Evolutionary conservation across 2,329 filamentous ascomycete genomes (phyloP), one percentile per base, ranked within the genome.

Genomic region (Stylonectria norvegica): DNA sequence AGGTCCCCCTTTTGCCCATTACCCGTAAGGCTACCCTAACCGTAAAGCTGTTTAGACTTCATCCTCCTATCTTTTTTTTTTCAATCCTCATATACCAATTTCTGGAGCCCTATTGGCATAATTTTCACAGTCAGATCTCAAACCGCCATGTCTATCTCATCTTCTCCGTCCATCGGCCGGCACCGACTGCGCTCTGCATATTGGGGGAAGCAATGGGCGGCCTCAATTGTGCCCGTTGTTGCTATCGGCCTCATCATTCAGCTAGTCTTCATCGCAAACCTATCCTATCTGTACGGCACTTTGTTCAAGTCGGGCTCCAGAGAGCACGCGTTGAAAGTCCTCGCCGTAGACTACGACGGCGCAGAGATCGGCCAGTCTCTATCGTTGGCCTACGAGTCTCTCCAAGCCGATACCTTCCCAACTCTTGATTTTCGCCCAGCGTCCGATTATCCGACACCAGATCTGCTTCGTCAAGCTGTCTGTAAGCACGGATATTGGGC

Each of bases 191-290:
- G n/a, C n/a, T n/a, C n/a, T n/a, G n/a, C n/a, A n/a, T n/a, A n/a
- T n/a, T n/a, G n/a, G n/a, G n/a, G n/a, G n/a, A n/a, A n/a, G n/a
- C n/a, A n/a, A n/a, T n/a, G n/a, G n/a, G n/a, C n/a, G n/a, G n/a
- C n/a, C n/a, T n/a, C 25, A 38, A 35, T 11, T 43, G 38, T 16
- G 52, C 27, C 27, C 6, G 15, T 10, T 9, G 14, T 30, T 6
- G 15, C 15, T 6, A 30, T 30, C 9, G 27, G 27, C 27, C 9
- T 30, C 8, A 30, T 30, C 8, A 9, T 30, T 30, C 27, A 10
- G 8, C 9, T 30, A 8, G 6, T 30, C 6, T 30, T 30, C 14
- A 6, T 30, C 6, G 9, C 6, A 8, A 30, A 10, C 27, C 8
- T 30, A 6, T 30, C 27, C 14, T 10, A 30, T 15, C 14, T 30